A percentile compares a stretch with the other conserved stretches of the same genome.
These are phyloP conservation scores for Stentor coeruleus DNA, from an alignment of 73 alveolate genomes.

Conservation along the genomic window DNA sequence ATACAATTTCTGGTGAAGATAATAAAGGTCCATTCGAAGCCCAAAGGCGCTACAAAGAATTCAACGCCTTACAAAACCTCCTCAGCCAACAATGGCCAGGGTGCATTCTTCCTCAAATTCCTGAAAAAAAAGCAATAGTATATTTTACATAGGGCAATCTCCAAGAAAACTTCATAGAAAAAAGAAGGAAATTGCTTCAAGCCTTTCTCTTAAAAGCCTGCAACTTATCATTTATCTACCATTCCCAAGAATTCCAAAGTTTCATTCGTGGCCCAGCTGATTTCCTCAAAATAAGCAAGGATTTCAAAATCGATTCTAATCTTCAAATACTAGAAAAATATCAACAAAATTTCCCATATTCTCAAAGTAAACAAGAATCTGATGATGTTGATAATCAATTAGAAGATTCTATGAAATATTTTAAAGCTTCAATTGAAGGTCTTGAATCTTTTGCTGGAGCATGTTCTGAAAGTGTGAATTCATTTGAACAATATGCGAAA, in stretches of 20 bases:
- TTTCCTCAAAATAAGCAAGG: not conserved
- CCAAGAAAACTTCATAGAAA: slow-evolving; percentile 25
- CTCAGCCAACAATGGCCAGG: slow-evolving; percentile 73
- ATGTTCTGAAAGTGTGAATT: not conserved
- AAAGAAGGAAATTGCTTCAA: slow-evolving; percentile 33
- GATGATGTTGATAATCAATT: not conserved
- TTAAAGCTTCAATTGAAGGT: not conserved
- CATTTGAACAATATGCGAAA: not conserved
- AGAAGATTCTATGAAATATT: not conserved
- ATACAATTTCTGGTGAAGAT: slow-evolving; percentile 66
- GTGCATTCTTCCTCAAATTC: slow-evolving; percentile 70
- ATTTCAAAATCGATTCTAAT: not conserved
- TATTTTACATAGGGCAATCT: slow-evolving; percentile 28
- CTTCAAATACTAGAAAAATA: not conserved
- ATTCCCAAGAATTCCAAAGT: slow-evolving; percentile 40
- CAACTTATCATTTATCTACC: slow-evolving; percentile 34
- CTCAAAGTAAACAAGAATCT: not conserved
- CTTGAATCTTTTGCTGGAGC: not conserved
- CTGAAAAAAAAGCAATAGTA: slow-evolving; percentile 26
- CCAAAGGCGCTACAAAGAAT: slow-evolving; percentile 72
- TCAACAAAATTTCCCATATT: not conserved
- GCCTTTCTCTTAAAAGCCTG: slow-evolving; percentile 27
- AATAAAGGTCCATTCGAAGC: slow-evolving; percentile 64
- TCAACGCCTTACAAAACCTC: slow-evolving; percentile 50
- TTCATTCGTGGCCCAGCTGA: slow-evolving; percentile 34